phyloP scores from a whole-genome alignment of 257 asterid species.

The Solanum pinnatisectum region DNA sequence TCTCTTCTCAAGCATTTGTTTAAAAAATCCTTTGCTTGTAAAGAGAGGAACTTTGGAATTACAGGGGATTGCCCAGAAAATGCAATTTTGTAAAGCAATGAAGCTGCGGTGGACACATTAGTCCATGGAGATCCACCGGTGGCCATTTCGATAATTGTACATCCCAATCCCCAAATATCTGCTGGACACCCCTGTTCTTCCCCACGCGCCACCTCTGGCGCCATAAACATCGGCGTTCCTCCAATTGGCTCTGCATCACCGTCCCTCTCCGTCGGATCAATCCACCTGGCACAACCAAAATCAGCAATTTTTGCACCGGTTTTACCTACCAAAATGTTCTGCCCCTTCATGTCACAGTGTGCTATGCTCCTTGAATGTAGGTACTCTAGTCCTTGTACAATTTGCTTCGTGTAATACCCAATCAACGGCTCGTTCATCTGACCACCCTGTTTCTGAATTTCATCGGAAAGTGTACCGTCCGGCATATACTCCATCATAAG shows the following conservation, averaged over 20 bases:
- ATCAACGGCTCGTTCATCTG: slow-evolving; percentile 28
- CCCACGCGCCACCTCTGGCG: slow-evolving; percentile 75
- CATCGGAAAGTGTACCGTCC: slow-evolving; percentile 32
- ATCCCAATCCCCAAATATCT: slow-evolving; percentile 79
- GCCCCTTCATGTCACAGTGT: slow-evolving; percentile 76
- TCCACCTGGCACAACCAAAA: slow-evolving; percentile 62
- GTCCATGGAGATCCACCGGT: slow-evolving; percentile 68
- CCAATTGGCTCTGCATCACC: neutral
- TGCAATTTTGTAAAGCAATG: slow-evolving; percentile 42
- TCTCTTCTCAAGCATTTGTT: slow-evolving; percentile 44
- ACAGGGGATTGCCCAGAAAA: slow-evolving; percentile 52
- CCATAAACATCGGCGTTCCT: slow-evolving; percentile 75
- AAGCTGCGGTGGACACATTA: slow-evolving; percentile 9
- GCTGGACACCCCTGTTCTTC: slow-evolving; percentile 54
- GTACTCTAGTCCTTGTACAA: slow-evolving; percentile 43
- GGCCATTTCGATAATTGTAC: slow-evolving; percentile 68
- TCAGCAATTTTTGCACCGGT: slow-evolving; percentile 50
- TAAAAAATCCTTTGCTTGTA: slow-evolving; percentile 50
- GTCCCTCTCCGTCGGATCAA: neutral
- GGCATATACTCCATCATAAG: slow-evolving; percentile 47
- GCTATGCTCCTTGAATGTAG: slow-evolving; percentile 55
- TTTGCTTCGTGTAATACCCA: slow-evolving; percentile 24
- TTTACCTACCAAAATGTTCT: slow-evolving; percentile 37
- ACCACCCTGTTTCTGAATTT: slow-evolving; percentile 16
- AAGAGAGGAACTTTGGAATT: slow-evolving; percentile 47